Evolutionary conservation across 306 rosid species (phyloP), one percentile per base, ranked within the genome.

Genomic region (apple (Malus domestica)): DNA sequence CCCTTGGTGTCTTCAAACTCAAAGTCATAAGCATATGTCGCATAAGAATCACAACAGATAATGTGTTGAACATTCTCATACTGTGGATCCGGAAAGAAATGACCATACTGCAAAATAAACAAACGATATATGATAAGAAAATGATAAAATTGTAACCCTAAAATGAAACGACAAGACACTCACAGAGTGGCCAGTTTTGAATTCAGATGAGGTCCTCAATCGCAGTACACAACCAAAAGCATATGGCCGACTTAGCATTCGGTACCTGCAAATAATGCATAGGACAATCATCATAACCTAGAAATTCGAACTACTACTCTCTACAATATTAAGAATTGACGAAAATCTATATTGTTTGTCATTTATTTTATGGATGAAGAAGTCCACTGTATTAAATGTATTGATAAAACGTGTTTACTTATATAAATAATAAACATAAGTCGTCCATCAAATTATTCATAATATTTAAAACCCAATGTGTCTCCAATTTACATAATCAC

Each of bases 51-150:
- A 58, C 98, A 94, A 78, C 98, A 94, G 74, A 94, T 94, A 69
- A 94, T 81, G 78, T 94, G 98, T 79, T 94, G 98, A 80, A 94
- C 98, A 84, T 94, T 90, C 81, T 94, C 97, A 83, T 94, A 94
- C 82, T 92, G 97, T 60, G 98, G 98, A 84, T 94, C 98, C 49
- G 98, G 97, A 85, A 94, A 92, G 87, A 94, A 94, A 89, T 94
- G 98, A 69, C 98, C 98, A 83, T 89, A 94, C 98, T 94, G 97
- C 97, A 86, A 62, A 60, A 76, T 25, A 33, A 72, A 45, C 52
- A 61, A 71, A 80, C 52, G 46, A 74, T 85, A 81, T 55, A 75
- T 46, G 60, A 79, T 44, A 76, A 81, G 78, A 14, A 79, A 75
- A 76, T 58, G 64, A 46, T 30, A 65, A 63, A 72, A 51, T 30